phyloP scores from a whole-genome alignment of 371 early-diverging fungal genomes.

The Syncephalastrum monosporum region DNA sequence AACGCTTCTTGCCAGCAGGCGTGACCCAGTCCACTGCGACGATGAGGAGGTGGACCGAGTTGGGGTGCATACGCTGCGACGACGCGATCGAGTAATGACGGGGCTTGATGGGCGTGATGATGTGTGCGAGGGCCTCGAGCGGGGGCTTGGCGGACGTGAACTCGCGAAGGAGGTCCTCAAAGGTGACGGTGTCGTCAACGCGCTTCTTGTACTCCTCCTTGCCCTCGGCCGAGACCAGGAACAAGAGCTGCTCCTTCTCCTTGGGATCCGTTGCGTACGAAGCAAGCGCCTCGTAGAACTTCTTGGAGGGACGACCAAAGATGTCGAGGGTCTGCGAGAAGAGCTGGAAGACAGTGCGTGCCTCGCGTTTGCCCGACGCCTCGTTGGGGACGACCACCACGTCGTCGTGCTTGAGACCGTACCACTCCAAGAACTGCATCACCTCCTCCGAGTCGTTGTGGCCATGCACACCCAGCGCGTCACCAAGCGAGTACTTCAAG shows the following conservation, averaged over 20 bases:
- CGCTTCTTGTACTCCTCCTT: slow-evolving; percentile 79
- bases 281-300: slow-evolving; percentile 84
- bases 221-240: slow-evolving; percentile 74
- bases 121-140: slow-evolving; percentile 64
- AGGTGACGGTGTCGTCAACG: slow-evolving; percentile 81
- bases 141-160: slow-evolving; percentile 83
- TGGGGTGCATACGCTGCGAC: slow-evolving; percentile 81
- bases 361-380: slow-evolving; percentile 51
- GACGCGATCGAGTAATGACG: slow-evolving; percentile 96
- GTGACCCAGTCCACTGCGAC: slow-evolving; percentile 89
- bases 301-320: slow-evolving; percentile 93
- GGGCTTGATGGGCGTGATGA: slow-evolving; percentile 87
- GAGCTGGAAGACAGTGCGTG: slow-evolving; percentile 76
- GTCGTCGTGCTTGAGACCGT: slow-evolving; percentile 69
- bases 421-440: slow-evolving; percentile 66
- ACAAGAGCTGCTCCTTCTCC: slow-evolving; percentile 73
- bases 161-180: slow-evolving; percentile 83
- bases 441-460: slow-evolving; percentile 82
- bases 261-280: slow-evolving; percentile 66
- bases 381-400: slow-evolving; percentile 56
- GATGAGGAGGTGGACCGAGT: slow-evolving; percentile 85
- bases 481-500: slow-evolving; percentile 87
- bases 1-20: slow-evolving; percentile 62
- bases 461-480: slow-evolving; percentile 91
- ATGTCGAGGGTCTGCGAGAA: slow-evolving; percentile 83